These are phyloP conservation scores for Podaxis sp. DNA, from an alignment of 768 basidiomycete genomes.

Conservation along the genomic window DNA sequence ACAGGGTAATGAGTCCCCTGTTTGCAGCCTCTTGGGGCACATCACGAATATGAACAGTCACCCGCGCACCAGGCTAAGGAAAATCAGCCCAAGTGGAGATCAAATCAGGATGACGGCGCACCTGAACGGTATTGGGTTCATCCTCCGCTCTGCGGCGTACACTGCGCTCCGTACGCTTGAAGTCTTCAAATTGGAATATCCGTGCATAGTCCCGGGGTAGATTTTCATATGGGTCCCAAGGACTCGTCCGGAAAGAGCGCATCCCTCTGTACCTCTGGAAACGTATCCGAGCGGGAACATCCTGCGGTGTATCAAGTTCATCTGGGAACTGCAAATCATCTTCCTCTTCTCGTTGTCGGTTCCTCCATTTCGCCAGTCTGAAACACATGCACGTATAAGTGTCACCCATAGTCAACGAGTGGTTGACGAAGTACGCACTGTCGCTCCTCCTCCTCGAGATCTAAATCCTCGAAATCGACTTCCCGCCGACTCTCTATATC, in stretches of 20 bases:
- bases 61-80: constrained; percentile 73
- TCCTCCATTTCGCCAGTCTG: constrained; percentile 70
- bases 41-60: constrained; percentile 72
- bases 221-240: constrained; percentile 98
- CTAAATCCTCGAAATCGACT: constrained; percentile 72
- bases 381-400: not conserved
- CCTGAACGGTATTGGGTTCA: constrained; percentile 62
- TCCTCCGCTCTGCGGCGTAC: constrained; percentile 66
- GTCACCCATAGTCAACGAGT: not conserved
- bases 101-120: constrained; percentile 30
- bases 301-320: constrained; percentile 91
- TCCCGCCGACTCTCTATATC: constrained; percentile 52
- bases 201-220: constrained; percentile 90
- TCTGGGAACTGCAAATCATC: constrained; percentile 92
- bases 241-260: constrained; percentile 90
- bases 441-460: constrained; percentile 79
- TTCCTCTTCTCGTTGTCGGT: constrained; percentile 70
- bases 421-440: constrained; percentile 53
- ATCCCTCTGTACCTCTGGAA: constrained; percentile 93
- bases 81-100: not conserved
- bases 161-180: constrained; percentile 76
- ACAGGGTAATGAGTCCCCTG: constrained; percentile 57
- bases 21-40: constrained; percentile 65
- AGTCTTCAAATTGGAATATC: constrained; percentile 97
- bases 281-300: constrained; percentile 72